Evolutionary conservation across 345 rosid species (phyloP), one percentile per base, ranked within the genome.

Genomic region (Citrus hindsii): DNA sequence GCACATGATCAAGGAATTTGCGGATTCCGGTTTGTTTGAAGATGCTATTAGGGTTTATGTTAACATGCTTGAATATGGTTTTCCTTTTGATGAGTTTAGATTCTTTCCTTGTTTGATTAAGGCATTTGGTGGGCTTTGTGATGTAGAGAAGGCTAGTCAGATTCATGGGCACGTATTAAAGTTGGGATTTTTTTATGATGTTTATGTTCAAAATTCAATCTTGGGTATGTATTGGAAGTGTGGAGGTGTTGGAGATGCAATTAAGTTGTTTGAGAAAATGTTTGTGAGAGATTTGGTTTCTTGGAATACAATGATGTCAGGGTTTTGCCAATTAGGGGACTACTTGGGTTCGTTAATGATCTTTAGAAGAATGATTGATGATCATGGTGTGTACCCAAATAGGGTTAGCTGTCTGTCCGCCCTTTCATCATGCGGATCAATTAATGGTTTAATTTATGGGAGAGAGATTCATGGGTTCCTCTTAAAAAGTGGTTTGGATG

Each of bases 261-360:
- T 80, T 64, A n/a, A 69, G 7, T n/a, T 85, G 80, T 85, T 87
- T 76, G 87, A 83, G 65, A 82, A 61, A 78, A 82, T 83, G 88
- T 32, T 63, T 22, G 73, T 72, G 40, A 82, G 83, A 71, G 86
- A 87, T 76, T 46, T 73, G 25, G 83, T 85, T 68, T 83, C 88
- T 3, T 85, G 88, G 90, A 88, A 82, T 79, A 67, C 87, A 12
- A 82, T 88, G 86, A 81, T 84, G 42, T 82, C 86, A 22, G 87
- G 87, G 74, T 75, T 81, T 68, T 74, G 79, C 51, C 82, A 74
- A 46, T 79, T 69, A 16, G 78, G 79, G 28, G 75, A 83, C 63
- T 68, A 69, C 59, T 65, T 56, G 25, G 84, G 28, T 63, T 82
- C 88, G 0, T 59, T 83, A 77, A 67, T n/a, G 25, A 46, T 79